A percentile compares a stretch with the other conserved stretches of the same genome.
Evolutionary conservation across 2,329 filamentous ascomycete genomes (phyloP).

Genomic region (Colletotrichum endophyticum): DNA sequence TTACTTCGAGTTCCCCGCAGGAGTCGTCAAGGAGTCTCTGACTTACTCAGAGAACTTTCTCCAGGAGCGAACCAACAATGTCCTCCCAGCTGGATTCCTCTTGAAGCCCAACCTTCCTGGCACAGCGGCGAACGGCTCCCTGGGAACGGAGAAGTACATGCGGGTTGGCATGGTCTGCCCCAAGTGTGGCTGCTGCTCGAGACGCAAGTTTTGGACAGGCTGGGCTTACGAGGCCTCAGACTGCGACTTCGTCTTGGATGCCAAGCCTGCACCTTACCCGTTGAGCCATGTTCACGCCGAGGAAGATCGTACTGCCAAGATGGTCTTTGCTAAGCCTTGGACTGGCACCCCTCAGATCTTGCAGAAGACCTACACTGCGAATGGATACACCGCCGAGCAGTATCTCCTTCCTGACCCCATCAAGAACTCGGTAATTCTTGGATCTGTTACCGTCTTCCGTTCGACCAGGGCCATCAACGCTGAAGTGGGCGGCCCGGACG

Average conservation of each 20-base stretch:
- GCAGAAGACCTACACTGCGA: not conserved
- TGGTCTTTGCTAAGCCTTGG: not conserved
- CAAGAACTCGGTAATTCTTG: slow-evolving; percentile 43
- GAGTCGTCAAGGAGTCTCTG: slow-evolving; percentile 34
- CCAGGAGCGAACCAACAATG: slow-evolving; percentile 52
- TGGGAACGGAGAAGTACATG: slow-evolving; percentile 53
- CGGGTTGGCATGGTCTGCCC: slow-evolving; percentile 73
- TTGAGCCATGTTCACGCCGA: slow-evolving; percentile 22
- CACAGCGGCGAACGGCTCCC: slow-evolving; percentile 33
- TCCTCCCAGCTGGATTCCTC: slow-evolving; percentile 32
- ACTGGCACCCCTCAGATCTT: slow-evolving; percentile 21
- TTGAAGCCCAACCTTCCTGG: slow-evolving; percentile 42
- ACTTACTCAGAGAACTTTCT: slow-evolving; percentile 64
- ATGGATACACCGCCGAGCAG: slow-evolving; percentile 8
- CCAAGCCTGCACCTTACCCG: slow-evolving; percentile 27
- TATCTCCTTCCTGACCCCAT: slow-evolving; percentile 48
- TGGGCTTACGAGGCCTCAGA: slow-evolving; percentile 62
- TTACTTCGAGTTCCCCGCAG: slow-evolving; percentile 51
- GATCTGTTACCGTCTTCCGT: slow-evolving; percentile 60
- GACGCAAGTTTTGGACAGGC: slow-evolving; percentile 63
- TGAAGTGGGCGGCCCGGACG: slow-evolving; percentile 61
- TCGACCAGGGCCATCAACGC: slow-evolving; percentile 58
- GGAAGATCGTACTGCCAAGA: slow-evolving; percentile 4
- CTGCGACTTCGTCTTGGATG: slow-evolving; percentile 52
- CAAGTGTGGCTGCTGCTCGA: slow-evolving; percentile 64